phyloP scores from a whole-genome alignment of 345 rosid genomes.

The Gossypium turneri region DNA sequence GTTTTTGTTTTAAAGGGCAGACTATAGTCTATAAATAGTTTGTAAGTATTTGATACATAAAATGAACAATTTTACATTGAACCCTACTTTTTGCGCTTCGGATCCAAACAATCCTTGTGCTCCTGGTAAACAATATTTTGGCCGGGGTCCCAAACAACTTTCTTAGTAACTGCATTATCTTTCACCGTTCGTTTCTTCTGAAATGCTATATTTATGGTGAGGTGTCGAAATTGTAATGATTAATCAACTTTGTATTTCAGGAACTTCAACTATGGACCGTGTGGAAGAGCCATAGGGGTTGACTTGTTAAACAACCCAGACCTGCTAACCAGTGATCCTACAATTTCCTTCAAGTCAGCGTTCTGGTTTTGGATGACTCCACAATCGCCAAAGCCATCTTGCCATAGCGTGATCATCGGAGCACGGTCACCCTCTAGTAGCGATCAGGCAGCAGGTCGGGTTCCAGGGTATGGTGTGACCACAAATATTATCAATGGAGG shows the following conservation, averaged over 20 bases:
- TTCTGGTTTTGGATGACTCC: slow-evolving; percentile 76
- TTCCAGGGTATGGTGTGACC: slow-evolving; percentile 43
- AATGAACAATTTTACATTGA: background rate
- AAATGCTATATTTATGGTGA: background rate
- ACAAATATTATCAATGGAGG: slow-evolving; percentile 70
- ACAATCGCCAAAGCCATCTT: slow-evolving; percentile 53
- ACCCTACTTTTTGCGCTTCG: slow-evolving; percentile 42
- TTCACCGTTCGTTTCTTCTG: background rate
- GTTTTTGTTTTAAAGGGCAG: too few species aligned
- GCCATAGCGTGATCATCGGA: slow-evolving; percentile 53
- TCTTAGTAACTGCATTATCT: slow-evolving; percentile 29
- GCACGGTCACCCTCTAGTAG: slow-evolving; percentile 36
- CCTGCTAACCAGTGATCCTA: slow-evolving; percentile 36
- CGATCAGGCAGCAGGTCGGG: slow-evolving; percentile 33
- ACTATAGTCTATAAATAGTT: too few species aligned
- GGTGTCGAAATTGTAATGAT: background rate
- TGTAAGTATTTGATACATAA: too few species aligned
- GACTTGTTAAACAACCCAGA: slow-evolving; percentile 64
- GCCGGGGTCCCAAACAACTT: slow-evolving; percentile 67
- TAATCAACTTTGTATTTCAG: slow-evolving; percentile 18
- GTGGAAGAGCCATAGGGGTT: slow-evolving; percentile 49
- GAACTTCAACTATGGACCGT: slow-evolving; percentile 64
- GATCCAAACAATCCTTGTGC: slow-evolving; percentile 49
- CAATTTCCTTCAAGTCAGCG: slow-evolving; percentile 61
- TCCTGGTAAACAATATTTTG: slow-evolving; percentile 50